Base-by-base conservation (phyloP, 2,329 filamentous ascomycete genomes). In the Pseudogymnoascus sp. region DNA sequence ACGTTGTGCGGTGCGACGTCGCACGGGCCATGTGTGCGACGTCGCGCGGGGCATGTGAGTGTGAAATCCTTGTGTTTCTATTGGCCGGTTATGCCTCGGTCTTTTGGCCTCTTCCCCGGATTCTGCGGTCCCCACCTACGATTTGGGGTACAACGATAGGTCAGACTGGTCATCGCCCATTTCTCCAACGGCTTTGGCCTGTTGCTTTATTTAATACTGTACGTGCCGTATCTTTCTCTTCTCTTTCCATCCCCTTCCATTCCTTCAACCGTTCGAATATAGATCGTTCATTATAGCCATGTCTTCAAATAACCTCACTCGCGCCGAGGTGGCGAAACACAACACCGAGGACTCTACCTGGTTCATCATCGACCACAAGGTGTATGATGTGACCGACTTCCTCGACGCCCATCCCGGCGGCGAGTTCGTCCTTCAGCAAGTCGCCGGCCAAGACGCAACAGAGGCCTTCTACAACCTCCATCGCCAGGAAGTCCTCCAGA, bases 381-480 rank as follows among this genome's bases (percentile, higher is more conserved):
- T 96, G 72, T 96, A 96, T 80, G 90, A 96, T 76, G 82, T 93
- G 11, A 88, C 87, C 65, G 90, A 96, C 68, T 96, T 96, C 75
- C 76, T 91, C 69, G 89, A 95, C 72, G 90, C 89, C 21, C 91
- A 96, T 71, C 91, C 91, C 0, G 91, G 91, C 69, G 91, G 91
- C 70, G 86, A 87, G 70, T 86, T 89, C 46, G 91, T 96, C 23
- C 84, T 96, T 38, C 82, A 84, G 62, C 90, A 96, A 76, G 84
- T 93, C 59, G 91, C 89, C 31, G 91, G 91, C 66, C 83, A 85
- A 68, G 91, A 96, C 72, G 90, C 91, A 60, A 96, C 91, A 1
- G 78, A 82, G 37, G 88, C 88, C 63, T 96, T 96, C 77, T 96
- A 96, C 83, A 96, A 96, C 79, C 86, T 96, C 62, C 92, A 96